These are phyloP conservation scores for Naematelia encephala DNA, from an alignment of 768 basidiomycete genomes.

Conservation along the genomic window DNA sequence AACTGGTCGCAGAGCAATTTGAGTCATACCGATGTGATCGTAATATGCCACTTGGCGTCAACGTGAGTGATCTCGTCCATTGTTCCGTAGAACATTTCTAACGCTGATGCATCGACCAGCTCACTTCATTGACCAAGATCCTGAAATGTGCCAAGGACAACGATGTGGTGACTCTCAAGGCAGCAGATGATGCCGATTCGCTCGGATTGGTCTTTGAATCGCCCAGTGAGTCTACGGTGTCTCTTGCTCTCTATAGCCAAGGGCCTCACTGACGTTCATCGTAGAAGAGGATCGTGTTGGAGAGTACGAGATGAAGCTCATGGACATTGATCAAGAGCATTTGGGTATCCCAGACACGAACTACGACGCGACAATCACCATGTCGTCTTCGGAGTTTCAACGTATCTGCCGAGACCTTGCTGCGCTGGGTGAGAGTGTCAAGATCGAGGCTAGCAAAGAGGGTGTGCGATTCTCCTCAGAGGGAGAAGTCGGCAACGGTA, in stretches of 20 bases:
- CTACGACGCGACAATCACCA: slow-evolving; percentile 86
- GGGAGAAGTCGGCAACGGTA: slow-evolving; percentile 90
- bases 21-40: slow-evolving; percentile 84
- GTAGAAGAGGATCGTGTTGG: slow-evolving; percentile 87
- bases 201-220: slow-evolving; percentile 87
- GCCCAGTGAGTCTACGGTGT: slow-evolving; percentile 60
- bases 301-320: slow-evolving; percentile 98
- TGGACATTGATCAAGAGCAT: slow-evolving; percentile 96
- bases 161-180: slow-evolving; percentile 85
- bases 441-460: slow-evolving; percentile 93
- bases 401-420: slow-evolving; percentile 91
- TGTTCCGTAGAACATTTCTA: background rate
- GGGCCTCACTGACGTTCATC: background rate
- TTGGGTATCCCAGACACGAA: slow-evolving; percentile 96
- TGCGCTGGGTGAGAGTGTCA: slow-evolving; percentile 85
- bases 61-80: slow-evolving; percentile 39
- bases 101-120: slow-evolving; percentile 56
- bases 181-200: slow-evolving; percentile 82
- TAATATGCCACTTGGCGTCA: slow-evolving; percentile 62
- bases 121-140: slow-evolving; percentile 86
- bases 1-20: slow-evolving; percentile 76
- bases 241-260: background rate
- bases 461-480: slow-evolving; percentile 89
- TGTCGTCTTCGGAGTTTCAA: slow-evolving; percentile 80
- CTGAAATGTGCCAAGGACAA: slow-evolving; percentile 96